A percentile compares a stretch with the other conserved stretches of the same genome.
phyloP scores from a whole-genome alignment of 2,329 filamentous ascomycete species.

The Fusarium sp. region DNA sequence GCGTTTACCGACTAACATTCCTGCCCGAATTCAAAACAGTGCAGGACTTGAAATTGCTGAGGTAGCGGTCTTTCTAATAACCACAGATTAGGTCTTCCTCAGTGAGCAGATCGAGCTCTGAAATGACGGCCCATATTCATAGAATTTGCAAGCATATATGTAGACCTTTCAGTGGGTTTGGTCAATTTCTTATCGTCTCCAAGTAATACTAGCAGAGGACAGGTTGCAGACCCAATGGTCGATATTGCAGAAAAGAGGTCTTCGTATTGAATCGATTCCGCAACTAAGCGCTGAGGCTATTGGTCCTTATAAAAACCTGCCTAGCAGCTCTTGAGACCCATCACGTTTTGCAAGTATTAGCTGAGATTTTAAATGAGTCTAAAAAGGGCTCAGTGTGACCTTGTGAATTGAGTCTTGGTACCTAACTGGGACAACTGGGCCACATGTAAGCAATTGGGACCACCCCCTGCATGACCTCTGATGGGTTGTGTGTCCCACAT shows the following conservation, averaged over 20 bases:
- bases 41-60: not conserved
- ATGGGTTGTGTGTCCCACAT: not conserved
- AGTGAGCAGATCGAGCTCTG: no score
- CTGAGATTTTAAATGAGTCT: not conserved
- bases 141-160: no score
- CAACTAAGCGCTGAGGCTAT: accelerated
- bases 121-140: no score
- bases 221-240: accelerated
- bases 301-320: no score
- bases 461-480: not conserved
- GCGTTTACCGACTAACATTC: not conserved
- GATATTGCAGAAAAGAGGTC: not conserved
- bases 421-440: not conserved
- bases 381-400: not conserved
- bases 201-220: no score
- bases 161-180: no score
- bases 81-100: no score
- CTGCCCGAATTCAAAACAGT: not conserved
- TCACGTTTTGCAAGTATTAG: not conserved
- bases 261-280: not conserved
- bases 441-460: not conserved
- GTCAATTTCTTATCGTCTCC: no score
- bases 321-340: not conserved
- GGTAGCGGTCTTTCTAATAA: no score
- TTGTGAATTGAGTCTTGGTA: not conserved